Conservation (phyloP, 164 flowering plant species). For the Chloranthus sessilifolius region DNA sequence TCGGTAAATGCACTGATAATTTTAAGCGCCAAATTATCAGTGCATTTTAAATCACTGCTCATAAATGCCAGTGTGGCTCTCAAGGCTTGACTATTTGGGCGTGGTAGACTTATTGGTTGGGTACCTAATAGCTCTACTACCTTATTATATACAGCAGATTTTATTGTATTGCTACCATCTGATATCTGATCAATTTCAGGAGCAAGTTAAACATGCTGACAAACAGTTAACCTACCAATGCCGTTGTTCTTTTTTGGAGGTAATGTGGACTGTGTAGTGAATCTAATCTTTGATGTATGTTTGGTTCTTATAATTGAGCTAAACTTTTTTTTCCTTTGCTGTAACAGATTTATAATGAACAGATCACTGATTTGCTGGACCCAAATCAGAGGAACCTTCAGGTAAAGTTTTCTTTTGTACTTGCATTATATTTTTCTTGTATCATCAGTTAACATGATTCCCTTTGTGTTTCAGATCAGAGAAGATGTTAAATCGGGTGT, state of each 20-base stretch:
- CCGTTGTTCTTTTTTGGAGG: constrained; percentile 98
- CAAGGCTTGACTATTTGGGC: too few relatives aligned
- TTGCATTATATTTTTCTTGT: background rate
- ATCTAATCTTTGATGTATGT: background rate
- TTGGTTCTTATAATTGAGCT: too few relatives aligned
- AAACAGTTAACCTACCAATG: constrained; percentile 81
- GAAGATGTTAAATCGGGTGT: constrained; percentile 96
- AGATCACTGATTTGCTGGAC: constrained; percentile 92
- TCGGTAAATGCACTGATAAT: too few relatives aligned
- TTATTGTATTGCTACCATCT: background rate
- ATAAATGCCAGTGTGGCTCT: too few relatives aligned
- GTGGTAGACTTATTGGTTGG: too few relatives aligned
- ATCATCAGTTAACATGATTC: background rate
- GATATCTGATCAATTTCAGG: constrained; percentile 35
- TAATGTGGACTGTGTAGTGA: constrained; percentile 14
- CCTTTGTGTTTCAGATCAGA: constrained; percentile 53
- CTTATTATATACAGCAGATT: background rate
- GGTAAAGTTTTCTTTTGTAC: constrained; percentile 30
- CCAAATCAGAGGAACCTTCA: constrained; percentile 76
- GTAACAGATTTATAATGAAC: constrained; percentile 93
- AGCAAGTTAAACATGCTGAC: constrained; percentile 79
- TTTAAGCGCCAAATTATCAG: too few relatives aligned
- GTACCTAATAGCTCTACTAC: too few relatives aligned
- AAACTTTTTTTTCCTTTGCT: background rate
- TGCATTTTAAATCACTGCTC: background rate